Base-by-base conservation (phyloP, 768 basidiomycete species). In the Auricularia heimuer region DNA sequence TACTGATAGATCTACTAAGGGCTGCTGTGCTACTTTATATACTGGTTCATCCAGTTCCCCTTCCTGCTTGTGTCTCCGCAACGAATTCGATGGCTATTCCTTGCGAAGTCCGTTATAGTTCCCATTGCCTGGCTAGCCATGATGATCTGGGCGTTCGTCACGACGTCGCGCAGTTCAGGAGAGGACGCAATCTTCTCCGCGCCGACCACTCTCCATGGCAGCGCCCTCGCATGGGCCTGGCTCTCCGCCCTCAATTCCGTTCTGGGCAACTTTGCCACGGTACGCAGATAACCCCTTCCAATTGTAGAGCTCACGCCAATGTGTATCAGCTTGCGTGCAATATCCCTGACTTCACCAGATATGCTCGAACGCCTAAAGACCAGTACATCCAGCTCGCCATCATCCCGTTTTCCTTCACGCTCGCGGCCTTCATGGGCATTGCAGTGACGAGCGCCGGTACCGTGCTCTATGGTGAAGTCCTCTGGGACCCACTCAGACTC, bases 331-430 rank as follows among this genome's bases (percentile, higher is more conserved):
- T 35, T 33, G 67, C 71, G 3, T 64, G 72, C 68, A 92, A 92
- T 70, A 91, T 92, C 65, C 87, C 92, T 1, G 93, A 95, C 74
- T 92, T 95, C 71, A 92, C 92, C 80, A 83, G 92, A 70, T 93
- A 94, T 74, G 88, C 91, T 62, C 24, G 37, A 37, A 62, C 34
- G 7, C 47, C 29, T 36, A 54, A 35, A 67, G 88, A 87, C 1
- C 88, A 90, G 82, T 88, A 83, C 68, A 77, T 90, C 56, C 92
- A 93, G 70, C 72, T 90, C 29, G 67, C 86, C 64, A 84, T 92
- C 68, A 91, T 94, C 65, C 91, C 92, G 2, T 72, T 85, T 24
- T 82, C 84, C 16, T 93, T 94, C 73, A 90, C 89, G 2, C 75
- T 92, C 37, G 83, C 84, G 64, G 87, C 87, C 34, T 93, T 93